These are phyloP conservation scores for Meredithiella fracta DNA, from an alignment of 2,329 filamentous ascomycete species.

Conservation along the genomic window DNA sequence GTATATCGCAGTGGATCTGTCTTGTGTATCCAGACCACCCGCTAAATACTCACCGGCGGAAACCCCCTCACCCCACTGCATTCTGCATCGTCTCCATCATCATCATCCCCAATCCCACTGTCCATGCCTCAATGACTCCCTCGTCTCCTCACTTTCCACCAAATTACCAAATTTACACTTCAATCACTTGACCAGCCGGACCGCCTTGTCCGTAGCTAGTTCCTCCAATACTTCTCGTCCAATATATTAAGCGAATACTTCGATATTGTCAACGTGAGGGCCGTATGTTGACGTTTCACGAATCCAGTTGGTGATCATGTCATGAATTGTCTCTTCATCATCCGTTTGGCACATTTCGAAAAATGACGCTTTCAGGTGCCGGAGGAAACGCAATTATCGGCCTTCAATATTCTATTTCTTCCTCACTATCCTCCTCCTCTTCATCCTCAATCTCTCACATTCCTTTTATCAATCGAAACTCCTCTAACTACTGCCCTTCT, in stretches of 20 bases:
- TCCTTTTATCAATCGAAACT: no score
- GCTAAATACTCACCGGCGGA: conserved; percentile 5
- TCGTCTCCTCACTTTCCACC: neutral
- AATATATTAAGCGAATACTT: conserved; percentile 58
- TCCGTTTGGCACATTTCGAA: conserved; percentile 29
- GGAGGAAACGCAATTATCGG: conserved; percentile 27
- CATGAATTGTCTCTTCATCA: conserved; percentile 44
- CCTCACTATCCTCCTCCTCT: neutral
- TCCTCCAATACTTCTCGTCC: conserved; percentile 57
- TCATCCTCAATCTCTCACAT: no score
- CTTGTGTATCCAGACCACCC: no score
- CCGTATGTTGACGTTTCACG: conserved; percentile 48
- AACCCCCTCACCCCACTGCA: conserved; percentile 42
- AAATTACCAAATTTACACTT: conserved; percentile 29
- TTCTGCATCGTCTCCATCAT: conserved; percentile 27
- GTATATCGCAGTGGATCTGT: no score
- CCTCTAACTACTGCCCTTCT: conserved; percentile 19
- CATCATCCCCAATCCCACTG: conserved; percentile 25
- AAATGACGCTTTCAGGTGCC: conserved; percentile 29
- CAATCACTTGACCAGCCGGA: conserved; percentile 53
- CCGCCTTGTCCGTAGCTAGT: conserved; percentile 58
- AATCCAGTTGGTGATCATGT: conserved; percentile 64
- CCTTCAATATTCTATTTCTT: neutral
- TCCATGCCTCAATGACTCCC: conserved; percentile 25
- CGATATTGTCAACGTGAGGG: conserved; percentile 64